Evolutionary conservation across 1,284 basidiomycete genomes (phyloP).

Genomic region (Phenoliferia sp.): DNA sequence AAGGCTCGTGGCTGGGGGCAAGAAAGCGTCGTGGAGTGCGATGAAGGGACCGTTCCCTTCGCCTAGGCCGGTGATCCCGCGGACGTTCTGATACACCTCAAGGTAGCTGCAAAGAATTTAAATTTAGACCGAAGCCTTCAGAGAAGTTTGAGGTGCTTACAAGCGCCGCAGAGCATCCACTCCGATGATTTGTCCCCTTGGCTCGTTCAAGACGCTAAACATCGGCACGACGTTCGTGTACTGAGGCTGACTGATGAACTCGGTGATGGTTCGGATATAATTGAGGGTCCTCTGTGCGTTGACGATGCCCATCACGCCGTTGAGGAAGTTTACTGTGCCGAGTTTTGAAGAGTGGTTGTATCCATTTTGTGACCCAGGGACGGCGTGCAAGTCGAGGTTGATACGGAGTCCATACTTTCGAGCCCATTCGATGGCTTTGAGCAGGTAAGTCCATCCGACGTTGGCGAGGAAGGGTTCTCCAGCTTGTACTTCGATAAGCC

Average conservation of each 20-base stretch:
- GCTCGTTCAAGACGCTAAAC: conserved; percentile 41
- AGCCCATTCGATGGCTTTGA: conserved; percentile 57
- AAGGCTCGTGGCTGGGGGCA: background rate
- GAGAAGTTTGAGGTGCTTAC: conserved; percentile 21
- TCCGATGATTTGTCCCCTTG: conserved; percentile 53
- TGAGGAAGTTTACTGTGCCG: conserved; percentile 58
- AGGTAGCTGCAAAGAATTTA: conserved; percentile 27
- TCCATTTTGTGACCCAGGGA: conserved; percentile 61
- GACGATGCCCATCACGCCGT: conserved; percentile 59
- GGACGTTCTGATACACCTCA: conserved; percentile 41
- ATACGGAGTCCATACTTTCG: conserved; percentile 84
- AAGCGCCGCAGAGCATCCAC: conserved; percentile 32
- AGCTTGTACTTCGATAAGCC: conserved; percentile 72
- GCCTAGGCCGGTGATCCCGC: conserved; percentile 57
- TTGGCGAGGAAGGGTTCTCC: conserved; percentile 73
- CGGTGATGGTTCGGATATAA: conserved; percentile 38
- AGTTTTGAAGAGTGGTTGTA: conserved; percentile 52
- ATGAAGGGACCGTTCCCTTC: conserved; percentile 35
- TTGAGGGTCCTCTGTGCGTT: conserved; percentile 42
- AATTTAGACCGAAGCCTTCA: too few relatives aligned
- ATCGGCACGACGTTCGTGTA: conserved; percentile 36
- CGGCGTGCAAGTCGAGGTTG: conserved; percentile 75
- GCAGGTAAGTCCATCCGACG: conserved; percentile 64
- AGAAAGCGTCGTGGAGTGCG: conserved; percentile 36
- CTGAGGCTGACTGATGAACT: conserved; percentile 40